Evolutionary conservation across 139 green algal genomes (phyloP).

Genomic region (Tetratostichococcus sp.): DNA sequence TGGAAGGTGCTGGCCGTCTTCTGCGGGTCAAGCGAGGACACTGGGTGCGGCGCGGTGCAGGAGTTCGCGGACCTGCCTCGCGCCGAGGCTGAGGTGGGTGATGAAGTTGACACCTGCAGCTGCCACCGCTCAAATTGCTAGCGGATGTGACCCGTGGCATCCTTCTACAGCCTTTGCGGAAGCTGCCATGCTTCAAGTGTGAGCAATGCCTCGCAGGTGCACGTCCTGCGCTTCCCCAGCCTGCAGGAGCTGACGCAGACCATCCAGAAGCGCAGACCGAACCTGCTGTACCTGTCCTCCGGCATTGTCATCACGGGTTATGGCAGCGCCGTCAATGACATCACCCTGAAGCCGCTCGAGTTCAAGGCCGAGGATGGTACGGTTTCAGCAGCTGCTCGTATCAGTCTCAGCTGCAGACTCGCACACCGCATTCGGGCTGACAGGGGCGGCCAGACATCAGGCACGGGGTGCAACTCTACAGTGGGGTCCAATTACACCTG

Average conservation of each 20-base stretch:
- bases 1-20: slow-evolving; percentile 5
- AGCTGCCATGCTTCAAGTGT: no score
- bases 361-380: slow-evolving; percentile 2
- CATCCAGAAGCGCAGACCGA: slow-evolving; percentile 37
- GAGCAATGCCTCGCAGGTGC: slow-evolving; percentile 32
- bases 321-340: slow-evolving; percentile 3
- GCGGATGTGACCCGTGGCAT: no score
- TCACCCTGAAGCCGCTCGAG: slow-evolving; percentile 15
- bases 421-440: no score
- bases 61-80: slow-evolving; percentile 17
- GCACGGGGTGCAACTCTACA: no score
- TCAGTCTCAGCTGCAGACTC: slow-evolving; percentile 4
- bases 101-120: not conserved
- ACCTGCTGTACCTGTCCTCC: slow-evolving; percentile 53
- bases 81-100: slow-evolving; percentile 14
- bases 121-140: no score
- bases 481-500: no score
- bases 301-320: not conserved
- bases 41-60: slow-evolving; percentile 6
- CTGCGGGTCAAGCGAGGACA: not conserved
- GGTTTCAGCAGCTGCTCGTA: not conserved
- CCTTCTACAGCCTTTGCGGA: no score
- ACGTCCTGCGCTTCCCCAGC: slow-evolving; percentile 32
- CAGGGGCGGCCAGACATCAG: no score
- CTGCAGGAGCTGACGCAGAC: slow-evolving; percentile 32